These are phyloP conservation scores for Spiromastix sp. DNA, from an alignment of 2,329 filamentous ascomycete genomes.

Conservation along the genomic window DNA sequence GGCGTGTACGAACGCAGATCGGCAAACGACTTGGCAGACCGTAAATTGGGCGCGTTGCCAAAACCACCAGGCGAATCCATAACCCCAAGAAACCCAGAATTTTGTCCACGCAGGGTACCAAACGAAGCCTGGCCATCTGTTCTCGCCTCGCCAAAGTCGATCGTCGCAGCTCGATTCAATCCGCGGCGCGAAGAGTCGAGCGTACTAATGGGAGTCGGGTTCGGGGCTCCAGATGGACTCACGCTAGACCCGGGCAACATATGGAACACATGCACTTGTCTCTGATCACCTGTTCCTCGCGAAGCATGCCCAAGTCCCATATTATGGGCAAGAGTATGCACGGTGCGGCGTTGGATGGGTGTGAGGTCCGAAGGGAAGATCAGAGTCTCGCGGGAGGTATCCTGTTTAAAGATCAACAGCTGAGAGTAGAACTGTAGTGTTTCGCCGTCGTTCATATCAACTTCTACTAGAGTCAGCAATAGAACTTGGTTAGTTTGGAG, in stretches of 20 bases:
- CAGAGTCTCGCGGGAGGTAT: conserved; percentile 63
- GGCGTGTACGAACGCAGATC: conserved; percentile 92
- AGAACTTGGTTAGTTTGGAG: conserved; percentile 9
- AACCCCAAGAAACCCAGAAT: conserved; percentile 71
- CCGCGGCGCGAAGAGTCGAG: conserved; percentile 71
- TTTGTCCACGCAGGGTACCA: conserved; percentile 61
- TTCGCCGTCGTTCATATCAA: conserved; percentile 84
- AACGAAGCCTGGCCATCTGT: conserved; percentile 64
- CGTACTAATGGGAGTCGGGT: conserved; percentile 53
- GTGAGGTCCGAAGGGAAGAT: conserved; percentile 74
- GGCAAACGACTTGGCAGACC: conserved; percentile 92
- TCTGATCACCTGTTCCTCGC: conserved; percentile 74
- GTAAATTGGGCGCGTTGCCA: conserved; percentile 66
- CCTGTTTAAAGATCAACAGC: conserved; percentile 78
- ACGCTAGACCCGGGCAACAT: conserved; percentile 42
- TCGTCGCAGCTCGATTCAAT: conserved; percentile 89
- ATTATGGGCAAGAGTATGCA: conserved; percentile 90
- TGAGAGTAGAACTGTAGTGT: conserved; percentile 85
- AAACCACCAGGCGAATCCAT: conserved; percentile 62
- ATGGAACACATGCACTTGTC: conserved; percentile 80
- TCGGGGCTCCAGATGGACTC: conserved; percentile 53
- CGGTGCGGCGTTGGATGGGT: conserved; percentile 75
- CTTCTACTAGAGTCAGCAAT: conserved; percentile 41
- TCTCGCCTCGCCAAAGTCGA: conserved; percentile 80
- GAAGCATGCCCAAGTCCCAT: conserved; percentile 88